A percentile compares a stretch with the other conserved stretches of the same genome.
Evolutionary conservation across 805 yeast species (phyloP).

Genomic region (Priceomyces melissophilus): DNA sequence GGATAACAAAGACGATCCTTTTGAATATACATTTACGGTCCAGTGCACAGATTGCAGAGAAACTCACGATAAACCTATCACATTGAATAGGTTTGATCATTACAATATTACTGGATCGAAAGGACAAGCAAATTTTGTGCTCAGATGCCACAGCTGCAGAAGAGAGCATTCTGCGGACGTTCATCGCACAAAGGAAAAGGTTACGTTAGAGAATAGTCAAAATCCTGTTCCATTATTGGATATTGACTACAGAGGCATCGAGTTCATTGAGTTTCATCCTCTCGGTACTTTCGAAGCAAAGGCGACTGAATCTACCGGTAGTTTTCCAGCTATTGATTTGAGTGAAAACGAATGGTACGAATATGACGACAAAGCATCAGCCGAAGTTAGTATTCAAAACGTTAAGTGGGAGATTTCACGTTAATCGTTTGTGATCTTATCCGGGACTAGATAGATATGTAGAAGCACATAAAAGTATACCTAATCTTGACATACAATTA

Average conservation of each 20-base stretch:
- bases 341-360: slow-evolving; percentile 91
- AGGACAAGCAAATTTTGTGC: slow-evolving; percentile 82
- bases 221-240: slow-evolving; percentile 51
- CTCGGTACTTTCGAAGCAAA: slow-evolving; percentile 57
- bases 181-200: slow-evolving; percentile 26
- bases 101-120: slow-evolving; percentile 66
- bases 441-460: background rate
- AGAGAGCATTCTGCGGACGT: slow-evolving; percentile 36
- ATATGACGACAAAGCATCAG: slow-evolving; percentile 80
- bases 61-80: slow-evolving; percentile 63
- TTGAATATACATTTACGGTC: slow-evolving; percentile 70
- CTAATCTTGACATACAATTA: too few relatives aligned
- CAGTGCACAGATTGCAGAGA: slow-evolving; percentile 81
- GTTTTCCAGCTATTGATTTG: slow-evolving; percentile 64
- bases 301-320: slow-evolving; percentile 50
- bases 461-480: too few relatives aligned
- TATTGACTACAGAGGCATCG: slow-evolving; percentile 85
- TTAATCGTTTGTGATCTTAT: background rate
- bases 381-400: slow-evolving; percentile 79
- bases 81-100: slow-evolving; percentile 62
- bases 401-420: slow-evolving; percentile 60
- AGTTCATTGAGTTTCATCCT: slow-evolving; percentile 64
- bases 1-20: slow-evolving; percentile 60
- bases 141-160: slow-evolving; percentile 69
- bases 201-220: slow-evolving; percentile 32